A percentile compares a stretch with the other conserved stretches of the same genome.
These are phyloP conservation scores for Hygrophoropsis aurantiaca DNA, from an alignment of 768 basidiomycete species.

Conservation along the genomic window DNA sequence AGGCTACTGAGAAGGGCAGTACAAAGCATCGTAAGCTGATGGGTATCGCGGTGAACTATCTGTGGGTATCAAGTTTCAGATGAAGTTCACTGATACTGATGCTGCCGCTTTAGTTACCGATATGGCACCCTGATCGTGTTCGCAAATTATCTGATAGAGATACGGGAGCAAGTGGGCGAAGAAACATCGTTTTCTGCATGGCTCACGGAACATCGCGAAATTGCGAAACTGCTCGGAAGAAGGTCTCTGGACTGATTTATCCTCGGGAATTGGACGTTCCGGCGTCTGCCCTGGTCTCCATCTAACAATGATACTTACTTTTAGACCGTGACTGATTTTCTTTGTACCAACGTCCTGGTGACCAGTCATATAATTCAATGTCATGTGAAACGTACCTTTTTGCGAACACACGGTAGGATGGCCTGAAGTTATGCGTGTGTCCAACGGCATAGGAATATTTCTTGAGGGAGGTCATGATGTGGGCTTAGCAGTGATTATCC, in stretches of 20 bases:
- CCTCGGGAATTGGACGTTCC: background rate
- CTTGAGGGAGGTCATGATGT: too few species aligned
- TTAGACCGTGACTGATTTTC: background rate
- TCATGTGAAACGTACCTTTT: too few species aligned
- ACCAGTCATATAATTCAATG: too few species aligned
- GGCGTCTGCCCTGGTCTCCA: background rate
- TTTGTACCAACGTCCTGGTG: too few species aligned
- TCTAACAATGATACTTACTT: background rate
- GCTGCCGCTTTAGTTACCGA: constrained; percentile 60
- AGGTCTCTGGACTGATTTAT: constrained; percentile 65
- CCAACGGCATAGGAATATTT: too few species aligned
- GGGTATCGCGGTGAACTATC: constrained; percentile 82
- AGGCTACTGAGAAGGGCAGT: constrained; percentile 78
- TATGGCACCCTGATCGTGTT: constrained; percentile 94
- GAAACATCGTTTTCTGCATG: constrained; percentile 73
- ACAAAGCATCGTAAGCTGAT: constrained; percentile 74
- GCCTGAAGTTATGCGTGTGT: too few species aligned
- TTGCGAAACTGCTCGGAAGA: constrained; percentile 68
- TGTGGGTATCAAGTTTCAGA: constrained; percentile 45
- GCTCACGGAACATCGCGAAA: constrained; percentile 83
- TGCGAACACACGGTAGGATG: too few species aligned
- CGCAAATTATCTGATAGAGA: constrained; percentile 90
- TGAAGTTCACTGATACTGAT: constrained; percentile 6
- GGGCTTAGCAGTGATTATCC: too few species aligned
- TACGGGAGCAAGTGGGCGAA: constrained; percentile 36